A percentile compares a stretch with the other conserved stretches of the same genome.
phyloP scores from a whole-genome alignment of 2,329 filamentous ascomycete genomes.

The Ascochyta lentis region DNA sequence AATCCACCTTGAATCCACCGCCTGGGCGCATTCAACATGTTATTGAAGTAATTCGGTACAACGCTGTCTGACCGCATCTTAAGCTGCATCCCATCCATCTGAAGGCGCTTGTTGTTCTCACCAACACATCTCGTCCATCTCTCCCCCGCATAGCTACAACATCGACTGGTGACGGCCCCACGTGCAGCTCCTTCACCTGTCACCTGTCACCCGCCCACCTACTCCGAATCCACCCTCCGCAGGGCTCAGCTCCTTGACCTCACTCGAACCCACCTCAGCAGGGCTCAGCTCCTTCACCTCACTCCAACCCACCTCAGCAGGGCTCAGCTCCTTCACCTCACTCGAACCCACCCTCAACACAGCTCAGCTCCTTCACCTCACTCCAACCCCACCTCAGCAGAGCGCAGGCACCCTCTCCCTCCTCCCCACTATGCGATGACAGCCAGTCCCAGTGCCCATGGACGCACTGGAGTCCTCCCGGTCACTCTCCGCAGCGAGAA shows the following conservation, averaged over 20 bases:
- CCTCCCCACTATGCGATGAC: slow-evolving; percentile 47
- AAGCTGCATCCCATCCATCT: too few relatives aligned
- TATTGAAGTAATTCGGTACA: not conserved
- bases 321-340: too few relatives aligned
- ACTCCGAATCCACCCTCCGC: too few relatives aligned
- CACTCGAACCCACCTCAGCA: too few relatives aligned
- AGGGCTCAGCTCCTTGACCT: too few relatives aligned
- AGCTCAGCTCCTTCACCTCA: not conserved
- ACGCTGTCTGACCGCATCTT: too few relatives aligned
- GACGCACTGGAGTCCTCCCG: slow-evolving; percentile 41
- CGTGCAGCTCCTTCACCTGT: not conserved
- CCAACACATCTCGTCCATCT: too few relatives aligned
- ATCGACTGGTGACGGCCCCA: too few relatives aligned
- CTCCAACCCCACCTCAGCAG: slow-evolving; percentile 1
- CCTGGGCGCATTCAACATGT: not conserved
- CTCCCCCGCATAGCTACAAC: too few relatives aligned
- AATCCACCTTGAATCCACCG: not conserved
- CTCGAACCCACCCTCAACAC: too few relatives aligned
- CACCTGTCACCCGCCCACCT: too few relatives aligned
- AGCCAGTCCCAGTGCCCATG: slow-evolving; percentile 45
- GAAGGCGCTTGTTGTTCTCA: too few relatives aligned
- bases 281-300: not conserved
- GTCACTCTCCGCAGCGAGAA: slow-evolving; percentile 25
- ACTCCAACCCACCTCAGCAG: slow-evolving; percentile 17
- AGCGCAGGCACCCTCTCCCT: slow-evolving; percentile 23